Evolutionary conservation across 345 rosid genomes (phyloP).

Genomic region (Iberis pinnata): DNA sequence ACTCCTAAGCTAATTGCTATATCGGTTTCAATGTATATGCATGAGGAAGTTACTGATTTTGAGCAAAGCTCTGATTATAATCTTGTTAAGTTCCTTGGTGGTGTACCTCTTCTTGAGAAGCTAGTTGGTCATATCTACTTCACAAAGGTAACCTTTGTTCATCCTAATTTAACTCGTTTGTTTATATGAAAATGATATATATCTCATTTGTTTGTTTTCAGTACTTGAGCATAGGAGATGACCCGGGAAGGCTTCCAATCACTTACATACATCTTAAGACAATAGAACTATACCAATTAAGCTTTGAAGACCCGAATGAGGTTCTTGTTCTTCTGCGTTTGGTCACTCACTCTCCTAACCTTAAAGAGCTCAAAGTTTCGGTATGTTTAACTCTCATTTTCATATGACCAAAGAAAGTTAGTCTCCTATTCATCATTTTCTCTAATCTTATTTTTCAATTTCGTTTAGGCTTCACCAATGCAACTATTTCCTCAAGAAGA

Average conservation of each 20-base stretch:
- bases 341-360: conserved; percentile 75
- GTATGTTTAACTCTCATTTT: conserved; percentile 38
- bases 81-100: conserved; percentile 70
- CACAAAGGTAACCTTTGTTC: conserved; percentile 55
- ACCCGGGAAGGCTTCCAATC: conserved; percentile 49
- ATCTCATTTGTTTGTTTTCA: conserved; percentile 8
- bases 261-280: conserved; percentile 53
- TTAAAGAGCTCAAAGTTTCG: conserved; percentile 66
- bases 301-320: conserved; percentile 83
- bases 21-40: conserved; percentile 82
- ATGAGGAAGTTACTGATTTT: conserved; percentile 75
- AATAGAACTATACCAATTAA: conserved; percentile 73
- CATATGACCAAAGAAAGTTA: neutral
- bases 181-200: no score
- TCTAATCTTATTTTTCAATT: neutral
- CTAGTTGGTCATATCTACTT: conserved; percentile 78
- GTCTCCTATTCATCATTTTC: neutral
- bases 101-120: conserved; percentile 69
- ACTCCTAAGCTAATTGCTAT: conserved; percentile 60
- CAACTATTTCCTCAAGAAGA: conserved; percentile 45
- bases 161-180: neutral
- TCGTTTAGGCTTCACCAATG: conserved; percentile 53
- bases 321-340: conserved; percentile 71
- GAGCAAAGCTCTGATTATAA: conserved; percentile 78
- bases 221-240: conserved; percentile 90